These are phyloP conservation scores for Elsinoe perseae DNA, from an alignment of 2,329 filamentous ascomycete genomes.

Conservation along the genomic window DNA sequence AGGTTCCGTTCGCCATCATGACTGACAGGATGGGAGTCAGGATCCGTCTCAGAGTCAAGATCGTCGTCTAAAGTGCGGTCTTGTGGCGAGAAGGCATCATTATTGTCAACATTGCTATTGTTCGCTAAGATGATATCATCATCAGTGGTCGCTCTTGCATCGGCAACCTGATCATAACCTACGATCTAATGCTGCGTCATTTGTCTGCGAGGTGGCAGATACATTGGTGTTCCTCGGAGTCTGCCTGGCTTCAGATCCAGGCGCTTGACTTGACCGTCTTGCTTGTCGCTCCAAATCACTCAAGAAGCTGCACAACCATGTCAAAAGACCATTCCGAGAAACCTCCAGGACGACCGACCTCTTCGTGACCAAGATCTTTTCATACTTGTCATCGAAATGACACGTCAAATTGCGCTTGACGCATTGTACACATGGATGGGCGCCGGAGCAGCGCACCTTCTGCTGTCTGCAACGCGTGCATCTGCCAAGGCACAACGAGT, in stretches of 20 bases:
- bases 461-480: conserved; percentile 38
- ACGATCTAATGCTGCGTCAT: not conserved
- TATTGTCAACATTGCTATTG: not conserved
- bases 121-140: no score
- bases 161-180: no score
- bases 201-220: not conserved
- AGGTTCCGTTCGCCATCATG: not conserved
- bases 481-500: conserved; percentile 22
- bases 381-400: conserved; percentile 38
- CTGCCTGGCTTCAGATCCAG: not conserved
- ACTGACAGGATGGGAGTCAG: not conserved
- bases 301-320: conserved; percentile 4
- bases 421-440: conserved; percentile 36
- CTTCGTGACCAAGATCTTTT: conserved; percentile 42
- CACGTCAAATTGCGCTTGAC: conserved; percentile 36
- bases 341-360: not conserved
- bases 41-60: not conserved
- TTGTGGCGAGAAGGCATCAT: not conserved
- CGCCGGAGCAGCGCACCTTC: conserved; percentile 39
- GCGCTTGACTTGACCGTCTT: not conserved
- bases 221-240: not conserved
- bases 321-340: conserved; percentile 6
- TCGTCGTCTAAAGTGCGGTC: not conserved
- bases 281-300: conserved; percentile 8
- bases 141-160: no score